Evolutionary conservation across 2,329 filamentous ascomycete species (phyloP).

Genomic region (Colletotrichum sp.): DNA sequence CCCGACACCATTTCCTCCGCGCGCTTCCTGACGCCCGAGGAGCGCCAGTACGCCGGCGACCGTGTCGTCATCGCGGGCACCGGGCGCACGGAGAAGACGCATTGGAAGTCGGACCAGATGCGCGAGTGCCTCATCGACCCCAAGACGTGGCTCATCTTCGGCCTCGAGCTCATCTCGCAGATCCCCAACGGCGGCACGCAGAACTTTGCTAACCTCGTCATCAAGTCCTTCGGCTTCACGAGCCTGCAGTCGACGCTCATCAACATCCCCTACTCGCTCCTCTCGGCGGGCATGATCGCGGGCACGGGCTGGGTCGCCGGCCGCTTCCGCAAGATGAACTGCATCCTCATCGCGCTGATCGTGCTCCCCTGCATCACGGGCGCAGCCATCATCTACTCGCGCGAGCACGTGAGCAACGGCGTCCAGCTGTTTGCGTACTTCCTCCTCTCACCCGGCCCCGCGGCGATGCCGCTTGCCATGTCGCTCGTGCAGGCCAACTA

Average conservation of each 20-base stretch:
- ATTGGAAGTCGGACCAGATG: conserved; percentile 56
- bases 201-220: conserved; percentile 62
- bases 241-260: conserved; percentile 59
- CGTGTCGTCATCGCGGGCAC: conserved; percentile 55
- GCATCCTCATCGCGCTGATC: conserved; percentile 53
- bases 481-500: conserved; percentile 61
- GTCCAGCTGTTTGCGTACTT: conserved; percentile 63
- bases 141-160: conserved; percentile 64
- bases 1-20: conserved; percentile 60
- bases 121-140: conserved; percentile 59
- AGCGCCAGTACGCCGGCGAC: conserved; percentile 51
- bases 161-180: conserved; percentile 55
- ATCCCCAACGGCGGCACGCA: conserved; percentile 68
- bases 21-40: conserved; percentile 58
- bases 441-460: conserved; percentile 56
- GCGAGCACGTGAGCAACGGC: conserved; percentile 40
- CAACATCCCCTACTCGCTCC: conserved; percentile 62
- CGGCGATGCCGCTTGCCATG: conserved; percentile 58
- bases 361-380: conserved; percentile 57
- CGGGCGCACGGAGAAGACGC: conserved; percentile 51
- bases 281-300: conserved; percentile 51
- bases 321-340: conserved; percentile 54
- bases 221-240: conserved; percentile 60
- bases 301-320: conserved; percentile 56
- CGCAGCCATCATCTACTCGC: conserved; percentile 56